Conservation (phyloP, 257 asterid species). For the Forsythia viridissima region DNA sequence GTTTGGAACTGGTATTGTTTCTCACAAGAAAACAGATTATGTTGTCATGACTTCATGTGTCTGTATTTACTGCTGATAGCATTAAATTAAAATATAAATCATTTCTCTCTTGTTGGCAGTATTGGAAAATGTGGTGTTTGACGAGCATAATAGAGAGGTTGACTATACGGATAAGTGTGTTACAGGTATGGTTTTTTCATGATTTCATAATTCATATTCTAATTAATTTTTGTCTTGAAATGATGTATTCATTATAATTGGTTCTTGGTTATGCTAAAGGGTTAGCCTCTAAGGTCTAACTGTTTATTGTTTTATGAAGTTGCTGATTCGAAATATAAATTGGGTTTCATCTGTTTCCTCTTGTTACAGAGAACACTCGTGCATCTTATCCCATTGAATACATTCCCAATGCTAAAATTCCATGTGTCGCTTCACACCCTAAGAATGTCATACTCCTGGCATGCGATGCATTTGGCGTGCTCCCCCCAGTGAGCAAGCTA, state of each 20-base stretch:
- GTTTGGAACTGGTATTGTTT: constrained; percentile 81
- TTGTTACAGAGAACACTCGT: constrained; percentile 79
- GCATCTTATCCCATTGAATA: constrained; percentile 98
- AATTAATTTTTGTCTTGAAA: background rate
- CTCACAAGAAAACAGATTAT: background rate
- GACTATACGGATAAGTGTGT: constrained; percentile 88
- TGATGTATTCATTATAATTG: background rate
- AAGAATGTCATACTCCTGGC: constrained; percentile 90
- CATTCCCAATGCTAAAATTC: constrained; percentile 91
- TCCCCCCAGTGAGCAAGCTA: constrained; percentile 98
- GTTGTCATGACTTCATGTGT: background rate
- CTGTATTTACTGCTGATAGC: background rate
- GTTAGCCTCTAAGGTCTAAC: no score
- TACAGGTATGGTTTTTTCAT: constrained; percentile 51
- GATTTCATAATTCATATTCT: background rate
- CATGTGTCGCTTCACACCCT: constrained; percentile 93
- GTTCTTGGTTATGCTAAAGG: background rate
- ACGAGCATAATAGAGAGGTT: constrained; percentile 91
- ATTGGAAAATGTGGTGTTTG: constrained; percentile 92
- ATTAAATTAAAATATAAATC: background rate
- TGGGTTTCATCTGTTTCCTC: background rate
- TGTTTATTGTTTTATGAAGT: background rate
- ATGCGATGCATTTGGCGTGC: constrained; percentile 97
- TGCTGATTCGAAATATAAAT: background rate
- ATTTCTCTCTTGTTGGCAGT: constrained; percentile 38